A percentile compares a stretch with the other conserved stretches of the same genome.
These are phyloP conservation scores for Neonectria coccinea DNA, from an alignment of 2,329 filamentous ascomycete genomes.

Conservation along the genomic window DNA sequence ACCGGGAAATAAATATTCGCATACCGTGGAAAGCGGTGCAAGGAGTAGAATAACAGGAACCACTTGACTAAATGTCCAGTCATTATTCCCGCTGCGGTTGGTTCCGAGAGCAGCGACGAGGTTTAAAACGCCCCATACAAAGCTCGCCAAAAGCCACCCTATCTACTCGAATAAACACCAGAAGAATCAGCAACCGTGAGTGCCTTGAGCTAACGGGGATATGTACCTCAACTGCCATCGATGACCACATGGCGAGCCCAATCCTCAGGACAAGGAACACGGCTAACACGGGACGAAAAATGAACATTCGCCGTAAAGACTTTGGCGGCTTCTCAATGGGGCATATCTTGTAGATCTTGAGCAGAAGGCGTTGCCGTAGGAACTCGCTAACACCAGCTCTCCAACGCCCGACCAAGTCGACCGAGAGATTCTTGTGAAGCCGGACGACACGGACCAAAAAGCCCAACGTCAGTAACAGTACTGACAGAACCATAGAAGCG, in stretches of 20 bases:
- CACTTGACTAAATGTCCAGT: not conserved
- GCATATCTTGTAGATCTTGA: not conserved
- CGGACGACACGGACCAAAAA: not conserved
- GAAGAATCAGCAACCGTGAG: not conserved
- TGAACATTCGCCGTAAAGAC: not conserved
- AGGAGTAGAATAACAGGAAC: not conserved
- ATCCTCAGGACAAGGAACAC: not conserved
- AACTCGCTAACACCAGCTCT: not conserved
- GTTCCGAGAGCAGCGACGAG: not conserved
- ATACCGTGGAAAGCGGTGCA: not conserved
- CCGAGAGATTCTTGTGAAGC: not conserved
- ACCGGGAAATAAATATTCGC: not conserved
- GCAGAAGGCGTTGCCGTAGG: not conserved
- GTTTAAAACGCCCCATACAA: not conserved
- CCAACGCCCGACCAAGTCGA: not conserved
- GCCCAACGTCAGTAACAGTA: not conserved
- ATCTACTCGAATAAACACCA: not conserved
- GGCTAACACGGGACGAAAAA: not conserved
- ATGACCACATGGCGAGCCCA: not conserved
- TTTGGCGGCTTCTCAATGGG: not conserved
- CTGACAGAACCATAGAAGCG: not conserved
- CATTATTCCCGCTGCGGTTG: not conserved
- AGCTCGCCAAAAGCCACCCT: not conserved
- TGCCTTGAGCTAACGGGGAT: not conserved
- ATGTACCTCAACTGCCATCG: not conserved